phyloP scores from a whole-genome alignment of 495 filamentous ascomycete species.

The Glonium stellatum region DNA sequence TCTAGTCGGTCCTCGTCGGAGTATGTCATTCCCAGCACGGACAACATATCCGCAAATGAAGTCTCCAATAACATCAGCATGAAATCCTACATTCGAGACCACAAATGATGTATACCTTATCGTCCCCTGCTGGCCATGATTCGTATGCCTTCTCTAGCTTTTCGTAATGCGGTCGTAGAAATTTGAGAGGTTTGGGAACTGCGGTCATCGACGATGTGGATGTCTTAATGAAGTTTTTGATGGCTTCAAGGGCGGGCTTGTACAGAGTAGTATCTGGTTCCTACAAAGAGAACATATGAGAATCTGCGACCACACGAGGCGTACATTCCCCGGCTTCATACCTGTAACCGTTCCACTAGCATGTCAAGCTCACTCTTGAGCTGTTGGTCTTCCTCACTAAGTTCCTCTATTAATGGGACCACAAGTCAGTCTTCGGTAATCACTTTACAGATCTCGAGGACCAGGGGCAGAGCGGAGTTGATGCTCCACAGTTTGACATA shows the following conservation, averaged over 20 bases:
- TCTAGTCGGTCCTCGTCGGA: constrained; percentile 93
- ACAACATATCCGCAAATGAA: constrained; percentile 88
- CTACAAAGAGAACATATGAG: constrained; percentile 42
- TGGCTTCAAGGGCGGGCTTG: constrained; percentile 82
- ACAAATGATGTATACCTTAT: constrained; percentile 52
- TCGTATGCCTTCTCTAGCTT: constrained; percentile 80
- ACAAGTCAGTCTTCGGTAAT: constrained; percentile 29
- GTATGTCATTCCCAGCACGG: constrained; percentile 98
- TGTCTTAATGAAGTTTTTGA: constrained; percentile 97
- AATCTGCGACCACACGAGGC: constrained; percentile 7
- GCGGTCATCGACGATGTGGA: constrained; percentile 99
- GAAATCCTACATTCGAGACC: background rate
- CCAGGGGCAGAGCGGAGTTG: background rate
- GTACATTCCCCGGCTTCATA: constrained; percentile 38
- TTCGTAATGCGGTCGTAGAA: constrained; percentile 91
- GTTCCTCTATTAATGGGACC: constrained; percentile 59
- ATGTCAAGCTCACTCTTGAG: constrained; percentile 97
- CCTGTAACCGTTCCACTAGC: constrained; percentile 91
- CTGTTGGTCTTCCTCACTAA: constrained; percentile 96
- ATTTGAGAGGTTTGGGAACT: constrained; percentile 96
- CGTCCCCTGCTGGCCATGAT: constrained; percentile 70
- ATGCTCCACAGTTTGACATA: constrained; percentile 21
- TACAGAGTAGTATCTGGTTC: constrained; percentile 84
- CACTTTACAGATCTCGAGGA: too few relatives aligned
- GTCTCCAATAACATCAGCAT: constrained; percentile 40